phyloP scores from a whole-genome alignment of 2,329 filamentous ascomycete genomes.

The Aspergillus tubingensis region DNA sequence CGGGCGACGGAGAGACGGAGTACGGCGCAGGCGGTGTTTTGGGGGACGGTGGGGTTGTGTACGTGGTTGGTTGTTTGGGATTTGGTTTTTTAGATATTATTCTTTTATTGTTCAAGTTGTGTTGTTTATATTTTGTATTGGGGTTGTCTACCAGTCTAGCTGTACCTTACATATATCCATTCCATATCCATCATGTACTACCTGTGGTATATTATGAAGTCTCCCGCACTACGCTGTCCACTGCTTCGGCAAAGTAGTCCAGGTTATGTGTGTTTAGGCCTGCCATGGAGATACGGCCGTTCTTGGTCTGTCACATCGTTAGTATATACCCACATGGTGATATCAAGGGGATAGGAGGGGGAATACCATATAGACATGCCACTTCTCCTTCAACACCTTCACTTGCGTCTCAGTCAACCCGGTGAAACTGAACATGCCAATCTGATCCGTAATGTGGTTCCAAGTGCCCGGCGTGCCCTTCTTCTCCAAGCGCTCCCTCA shows the following conservation, averaged over 20 bases:
- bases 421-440: conserved; percentile 96
- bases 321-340: neutral
- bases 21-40: conserved; percentile 76
- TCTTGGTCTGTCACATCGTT: conserved; percentile 67
- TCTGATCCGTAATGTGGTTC: conserved; percentile 98
- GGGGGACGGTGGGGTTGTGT: conserved; percentile 74
- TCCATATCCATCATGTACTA: neutral
- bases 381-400: conserved; percentile 47
- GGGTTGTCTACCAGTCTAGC: neutral
- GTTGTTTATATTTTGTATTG: neutral
- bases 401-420: conserved; percentile 55
- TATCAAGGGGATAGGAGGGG: conserved; percentile 1
- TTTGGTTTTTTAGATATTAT: conserved; percentile 56
- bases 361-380: conserved; percentile 53
- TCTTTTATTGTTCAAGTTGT: too few species aligned
- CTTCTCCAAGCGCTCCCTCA: conserved; percentile 79
- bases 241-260: conserved; percentile 87
- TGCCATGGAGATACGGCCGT: conserved; percentile 97
- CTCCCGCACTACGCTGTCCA: conserved; percentile 74
- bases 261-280: conserved; percentile 92
- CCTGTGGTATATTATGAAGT: conserved; percentile 25
- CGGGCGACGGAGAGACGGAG: conserved; percentile 73
- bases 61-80: conserved; percentile 77
- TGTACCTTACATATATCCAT: neutral
- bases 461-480: conserved; percentile 84